phyloP scores from a whole-genome alignment of 305 asterid species.

The Fraxinus platypoda region DNA sequence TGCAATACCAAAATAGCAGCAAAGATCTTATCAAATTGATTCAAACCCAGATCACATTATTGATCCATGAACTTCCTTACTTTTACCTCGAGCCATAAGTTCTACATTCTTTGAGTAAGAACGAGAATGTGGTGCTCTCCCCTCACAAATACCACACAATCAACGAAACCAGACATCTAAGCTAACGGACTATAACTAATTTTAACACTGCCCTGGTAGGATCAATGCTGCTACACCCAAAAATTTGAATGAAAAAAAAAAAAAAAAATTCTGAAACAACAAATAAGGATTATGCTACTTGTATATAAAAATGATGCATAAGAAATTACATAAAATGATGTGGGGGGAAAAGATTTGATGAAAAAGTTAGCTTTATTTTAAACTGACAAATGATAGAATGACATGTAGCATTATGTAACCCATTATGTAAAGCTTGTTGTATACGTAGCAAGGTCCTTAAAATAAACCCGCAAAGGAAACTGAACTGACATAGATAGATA shows the following conservation, averaged over 20 bases:
- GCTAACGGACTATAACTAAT: not conserved
- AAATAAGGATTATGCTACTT: not conserved
- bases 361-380: too few relatives aligned
- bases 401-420: not conserved
- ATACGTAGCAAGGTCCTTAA: not conserved
- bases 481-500: conserved; percentile 8
- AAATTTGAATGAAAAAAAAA: not conserved
- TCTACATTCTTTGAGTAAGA: conserved; percentile 26
- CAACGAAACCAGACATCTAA: not conserved
- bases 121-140: not conserved
- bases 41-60: conserved; percentile 26
- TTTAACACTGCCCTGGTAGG: not conserved
- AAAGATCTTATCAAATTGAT: conserved; percentile 28
- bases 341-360: too few relatives aligned
- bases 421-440: not conserved
- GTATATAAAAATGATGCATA: too few relatives aligned
- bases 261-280: not conserved
- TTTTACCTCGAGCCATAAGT: conserved; percentile 5
- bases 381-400: not conserved
- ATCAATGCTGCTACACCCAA: not conserved
- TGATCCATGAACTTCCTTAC: conserved; percentile 32
- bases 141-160: not conserved
- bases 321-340: not conserved
- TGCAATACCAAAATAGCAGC: conserved; percentile 19
- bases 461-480: not conserved